Percentiles rank a stretch among this genome's conserved stretches.
Evolutionary conservation across 2,329 filamentous ascomycete genomes (phyloP).

Genomic region (Madurella fahalii): DNA sequence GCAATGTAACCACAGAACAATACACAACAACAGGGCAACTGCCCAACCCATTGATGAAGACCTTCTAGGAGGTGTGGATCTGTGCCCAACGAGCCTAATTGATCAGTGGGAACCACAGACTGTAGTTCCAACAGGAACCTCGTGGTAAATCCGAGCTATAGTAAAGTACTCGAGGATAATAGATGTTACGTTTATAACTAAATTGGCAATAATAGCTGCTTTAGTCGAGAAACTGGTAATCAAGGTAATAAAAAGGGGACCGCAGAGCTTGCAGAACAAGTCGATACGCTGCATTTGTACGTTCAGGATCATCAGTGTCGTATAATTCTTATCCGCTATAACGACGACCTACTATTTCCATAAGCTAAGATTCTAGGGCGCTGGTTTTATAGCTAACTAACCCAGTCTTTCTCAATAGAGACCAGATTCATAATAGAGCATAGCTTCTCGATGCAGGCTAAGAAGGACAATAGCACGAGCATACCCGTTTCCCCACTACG

Average conservation of each 20-base stretch:
- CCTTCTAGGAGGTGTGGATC: no score
- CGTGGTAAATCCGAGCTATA: constrained; percentile 26
- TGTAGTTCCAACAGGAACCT: no score
- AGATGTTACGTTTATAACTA: constrained; percentile 45
- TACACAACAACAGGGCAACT: no score
- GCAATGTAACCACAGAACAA: no score
- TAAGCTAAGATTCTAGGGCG: not conserved
- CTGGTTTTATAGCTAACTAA: not conserved
- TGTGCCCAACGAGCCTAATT: no score
- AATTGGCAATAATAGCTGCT: constrained; percentile 43
- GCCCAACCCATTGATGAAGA: no score
- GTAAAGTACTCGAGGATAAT: constrained; percentile 34
- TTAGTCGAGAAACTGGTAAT: constrained; percentile 43
- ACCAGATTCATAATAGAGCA: constrained; percentile 61
- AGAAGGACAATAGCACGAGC: constrained; percentile 38
- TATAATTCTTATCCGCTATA: constrained; percentile 39
- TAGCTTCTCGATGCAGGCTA: constrained; percentile 67
- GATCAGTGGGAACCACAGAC: no score
- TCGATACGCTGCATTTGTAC: constrained; percentile 55
- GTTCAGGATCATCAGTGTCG: constrained; percentile 35
- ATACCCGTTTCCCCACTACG: constrained; percentile 27
- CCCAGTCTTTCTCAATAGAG: constrained; percentile 68
- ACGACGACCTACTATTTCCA: constrained; percentile 38
- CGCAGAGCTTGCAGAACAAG: constrained; percentile 52
- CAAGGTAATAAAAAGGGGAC: constrained; percentile 48